A percentile compares a stretch with the other conserved stretches of the same genome.
These are phyloP conservation scores for Fusarium stilboides DNA, from an alignment of 2,329 filamentous ascomycete genomes.

Conservation along the genomic window DNA sequence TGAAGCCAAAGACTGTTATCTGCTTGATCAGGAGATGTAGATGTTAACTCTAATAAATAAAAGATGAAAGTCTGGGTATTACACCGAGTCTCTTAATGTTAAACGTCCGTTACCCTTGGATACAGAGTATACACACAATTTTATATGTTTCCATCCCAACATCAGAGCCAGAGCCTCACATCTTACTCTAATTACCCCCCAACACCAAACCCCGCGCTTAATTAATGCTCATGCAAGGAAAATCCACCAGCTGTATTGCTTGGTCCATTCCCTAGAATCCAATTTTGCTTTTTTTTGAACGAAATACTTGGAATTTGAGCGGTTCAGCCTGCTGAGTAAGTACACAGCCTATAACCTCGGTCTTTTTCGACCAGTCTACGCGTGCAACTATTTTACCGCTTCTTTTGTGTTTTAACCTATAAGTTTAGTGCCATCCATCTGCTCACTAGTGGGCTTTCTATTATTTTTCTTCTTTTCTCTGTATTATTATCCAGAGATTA, in stretches of 20 bases:
- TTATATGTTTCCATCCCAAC: not conserved
- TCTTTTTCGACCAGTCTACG: slow-evolving; percentile 26
- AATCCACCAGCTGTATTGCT: slow-evolving; percentile 10
- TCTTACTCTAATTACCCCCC: slow-evolving; percentile 12
- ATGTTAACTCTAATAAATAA: not conserved
- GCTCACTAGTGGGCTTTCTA: slow-evolving; percentile 24
- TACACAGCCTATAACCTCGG: slow-evolving; percentile 38
- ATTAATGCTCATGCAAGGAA: slow-evolving; percentile 25
- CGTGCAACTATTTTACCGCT: slow-evolving; percentile 39
- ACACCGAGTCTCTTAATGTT: not conserved
- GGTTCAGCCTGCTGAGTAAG: slow-evolving; percentile 40
- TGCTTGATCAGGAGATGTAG: not conserved
- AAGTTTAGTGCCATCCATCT: slow-evolving; percentile 34
- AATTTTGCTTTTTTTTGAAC: slow-evolving; percentile 37
- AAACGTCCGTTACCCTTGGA: not conserved
- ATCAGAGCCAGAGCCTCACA: slow-evolving; percentile 35
- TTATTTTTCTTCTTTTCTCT: slow-evolving; percentile 20
- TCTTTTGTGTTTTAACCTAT: slow-evolving; percentile 26
- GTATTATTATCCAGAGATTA: slow-evolving; percentile 8
- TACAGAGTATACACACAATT: slow-evolving; percentile 1
- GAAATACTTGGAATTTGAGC: slow-evolving; percentile 33
- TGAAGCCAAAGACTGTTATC: not conserved
- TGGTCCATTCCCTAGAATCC: slow-evolving; percentile 16
- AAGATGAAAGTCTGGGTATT: not conserved
- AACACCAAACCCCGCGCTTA: slow-evolving; percentile 30